phyloP scores from a whole-genome alignment of 2,329 filamentous ascomycete genomes.

The Phialocephala subalpina region DNA sequence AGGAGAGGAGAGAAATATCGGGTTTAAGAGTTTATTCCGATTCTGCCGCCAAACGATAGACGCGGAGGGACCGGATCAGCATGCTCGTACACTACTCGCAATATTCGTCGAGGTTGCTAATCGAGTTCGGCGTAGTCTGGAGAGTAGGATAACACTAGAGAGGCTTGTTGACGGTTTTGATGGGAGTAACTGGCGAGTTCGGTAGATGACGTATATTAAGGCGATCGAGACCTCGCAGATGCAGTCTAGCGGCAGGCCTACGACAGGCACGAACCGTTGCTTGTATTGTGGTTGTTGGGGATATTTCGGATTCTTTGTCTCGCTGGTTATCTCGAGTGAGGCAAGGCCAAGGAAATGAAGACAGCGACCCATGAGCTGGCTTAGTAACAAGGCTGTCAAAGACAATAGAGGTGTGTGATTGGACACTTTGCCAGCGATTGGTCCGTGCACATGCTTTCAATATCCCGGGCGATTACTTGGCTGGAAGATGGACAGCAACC shows the following conservation, averaged over 20 bases:
- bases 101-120: slow-evolving; percentile 4
- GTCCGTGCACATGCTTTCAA: background rate
- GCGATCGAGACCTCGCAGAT: background rate
- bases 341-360: slow-evolving; percentile 1
- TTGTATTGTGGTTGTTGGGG: background rate
- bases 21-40: slow-evolving; percentile 11
- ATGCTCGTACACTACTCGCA: background rate
- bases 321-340: background rate
- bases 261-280: background rate
- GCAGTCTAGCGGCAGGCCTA: background rate
- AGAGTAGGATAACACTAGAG: background rate
- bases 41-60: slow-evolving; percentile 15
- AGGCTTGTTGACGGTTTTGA: background rate
- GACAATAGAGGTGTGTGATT: background rate
- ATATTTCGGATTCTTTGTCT: background rate
- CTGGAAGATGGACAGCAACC: background rate
- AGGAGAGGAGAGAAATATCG: background rate
- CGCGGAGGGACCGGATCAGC: slow-evolving; percentile 14
- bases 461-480: background rate
- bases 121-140: slow-evolving; percentile 1
- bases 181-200: background rate
- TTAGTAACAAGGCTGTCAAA: background rate
- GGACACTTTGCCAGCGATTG: background rate
- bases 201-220: background rate
- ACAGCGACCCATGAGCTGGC: background rate